Evolutionary conservation across 768 basidiomycete species (phyloP), one percentile per base, ranked within the genome.

Genomic region (Kwoniella sp.): DNA sequence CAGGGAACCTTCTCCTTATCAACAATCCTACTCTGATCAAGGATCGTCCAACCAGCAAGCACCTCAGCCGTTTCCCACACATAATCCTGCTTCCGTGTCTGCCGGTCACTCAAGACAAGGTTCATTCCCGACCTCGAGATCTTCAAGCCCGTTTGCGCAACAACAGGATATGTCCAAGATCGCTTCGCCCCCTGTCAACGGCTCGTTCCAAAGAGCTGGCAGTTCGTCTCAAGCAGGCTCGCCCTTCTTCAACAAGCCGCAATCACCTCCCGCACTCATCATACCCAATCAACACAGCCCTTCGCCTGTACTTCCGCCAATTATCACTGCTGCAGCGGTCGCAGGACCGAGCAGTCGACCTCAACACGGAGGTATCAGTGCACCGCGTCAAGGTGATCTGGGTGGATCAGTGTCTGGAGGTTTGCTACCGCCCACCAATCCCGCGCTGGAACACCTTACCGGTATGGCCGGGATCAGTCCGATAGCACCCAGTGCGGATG

Each of bases 391-490:
- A 52, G 49, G 56, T 47, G 56, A 55, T 44, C 26, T 64, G 44
- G 64, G 70, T 47, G 60, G 59, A 25, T 47, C 68, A n/a, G 63
- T 48, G 5, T 36, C 15, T 10, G 67, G 67, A 25, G 67, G 67
- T 13, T 50, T 77, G 13, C 27, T 69, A 10, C 75, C 75, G 22
- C 75, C 75, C 13, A 60, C 68, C 8, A 74, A 77, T 64, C 75
- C 75, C 0, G 68, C 67, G 3, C 56, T 76, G 21, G 68, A 71
- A 30, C 64, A 65, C 33, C 36, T 75, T 29, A 68, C 75, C 12
- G 75, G 75, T 7, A 77, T 77, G 75, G 68, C 68, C 24, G 75
- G 75, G 13, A 72, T 77, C 60, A 77, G 75, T 52, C 75, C 75
- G 9, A 74, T 77, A 44, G 72, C 65, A 6, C 72, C 75, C 13